Evolutionary conservation across 306 rosid species (phyloP).

Genomic region (Citrullus amarus): DNA sequence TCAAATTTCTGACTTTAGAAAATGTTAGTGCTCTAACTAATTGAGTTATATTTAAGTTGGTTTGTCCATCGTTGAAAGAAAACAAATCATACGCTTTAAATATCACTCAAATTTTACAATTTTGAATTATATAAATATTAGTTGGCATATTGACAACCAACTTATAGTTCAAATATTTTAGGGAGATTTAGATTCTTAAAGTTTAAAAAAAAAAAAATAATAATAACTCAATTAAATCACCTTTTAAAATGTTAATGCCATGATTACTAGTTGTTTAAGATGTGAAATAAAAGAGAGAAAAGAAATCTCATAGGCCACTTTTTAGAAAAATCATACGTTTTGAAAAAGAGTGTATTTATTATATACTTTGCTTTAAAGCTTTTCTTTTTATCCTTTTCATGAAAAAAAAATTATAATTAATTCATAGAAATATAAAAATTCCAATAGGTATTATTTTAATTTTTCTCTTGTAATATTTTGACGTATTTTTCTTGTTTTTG

Average conservation of each 20-base stretch:
- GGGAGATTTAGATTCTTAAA: neutral
- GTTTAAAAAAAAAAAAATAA: neutral
- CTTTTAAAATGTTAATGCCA: neutral
- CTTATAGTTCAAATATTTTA: neutral
- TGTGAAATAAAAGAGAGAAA: neutral
- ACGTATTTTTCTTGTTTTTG: neutral
- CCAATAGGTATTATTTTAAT: neutral
- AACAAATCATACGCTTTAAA: no score
- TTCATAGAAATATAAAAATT: neutral
- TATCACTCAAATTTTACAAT: no score
- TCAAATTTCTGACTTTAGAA: no score
- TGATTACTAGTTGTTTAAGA: neutral
- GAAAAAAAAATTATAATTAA: neutral
- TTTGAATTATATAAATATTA: no score
- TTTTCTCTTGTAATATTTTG: neutral
- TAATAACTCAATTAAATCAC: neutral
- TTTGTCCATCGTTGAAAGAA: no score
- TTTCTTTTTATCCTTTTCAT: conserved; percentile 4
- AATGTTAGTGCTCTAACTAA: no score
- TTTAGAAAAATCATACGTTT: neutral
- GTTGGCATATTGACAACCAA: neutral
- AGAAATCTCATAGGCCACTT: neutral
- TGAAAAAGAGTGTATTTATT: neutral
- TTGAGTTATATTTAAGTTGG: no score
- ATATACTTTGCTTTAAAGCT: neutral